Evolutionary conservation across 2,329 filamentous ascomycete species (phyloP).

Genomic region (Phyllosticta capitalensis): DNA sequence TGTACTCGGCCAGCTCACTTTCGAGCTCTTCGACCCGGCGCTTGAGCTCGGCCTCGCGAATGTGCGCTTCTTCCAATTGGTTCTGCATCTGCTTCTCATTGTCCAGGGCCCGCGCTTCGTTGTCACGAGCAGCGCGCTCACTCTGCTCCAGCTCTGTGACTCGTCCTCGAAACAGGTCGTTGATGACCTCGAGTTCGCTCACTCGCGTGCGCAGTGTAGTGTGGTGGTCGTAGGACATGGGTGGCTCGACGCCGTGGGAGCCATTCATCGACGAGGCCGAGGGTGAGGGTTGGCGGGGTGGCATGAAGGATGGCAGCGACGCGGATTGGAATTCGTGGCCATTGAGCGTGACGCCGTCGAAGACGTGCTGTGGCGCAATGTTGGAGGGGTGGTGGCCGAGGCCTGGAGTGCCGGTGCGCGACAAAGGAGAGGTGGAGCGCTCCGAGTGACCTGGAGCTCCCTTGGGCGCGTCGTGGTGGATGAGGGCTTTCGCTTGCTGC

Average conservation of each 20-base stretch:
- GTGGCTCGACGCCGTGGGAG: conserved; percentile 53
- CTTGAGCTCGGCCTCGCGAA: conserved; percentile 73
- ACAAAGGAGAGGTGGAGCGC: conserved; percentile 67
- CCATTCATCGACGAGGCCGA: conserved; percentile 47
- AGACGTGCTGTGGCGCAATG: conserved; percentile 66
- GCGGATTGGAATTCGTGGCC: conserved; percentile 57
- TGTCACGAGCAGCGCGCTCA: conserved; percentile 54
- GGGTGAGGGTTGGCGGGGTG: conserved; percentile 44
- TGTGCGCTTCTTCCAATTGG: conserved; percentile 64
- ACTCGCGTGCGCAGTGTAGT: conserved; percentile 89
- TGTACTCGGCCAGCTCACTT: conserved; percentile 17
- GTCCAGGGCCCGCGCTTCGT: not conserved
- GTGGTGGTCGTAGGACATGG: conserved; percentile 76
- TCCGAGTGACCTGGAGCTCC: conserved; percentile 63
- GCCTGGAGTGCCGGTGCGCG: conserved; percentile 67
- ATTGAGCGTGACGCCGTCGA: conserved; percentile 60
- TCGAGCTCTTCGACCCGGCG: conserved; percentile 61
- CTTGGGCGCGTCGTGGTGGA: conserved; percentile 60
- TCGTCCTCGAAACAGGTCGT: conserved; percentile 55
- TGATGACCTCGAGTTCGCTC: conserved; percentile 91
- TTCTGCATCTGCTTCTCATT: conserved; percentile 47
- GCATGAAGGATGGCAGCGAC: conserved; percentile 35
- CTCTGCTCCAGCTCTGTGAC: conserved; percentile 69
- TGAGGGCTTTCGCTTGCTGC: conserved; percentile 33
- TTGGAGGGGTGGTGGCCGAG: conserved; percentile 56